These are phyloP conservation scores for Conticribra guillardii DNA, from an alignment of 108 stramenopile genomes.

Conservation along the genomic window DNA sequence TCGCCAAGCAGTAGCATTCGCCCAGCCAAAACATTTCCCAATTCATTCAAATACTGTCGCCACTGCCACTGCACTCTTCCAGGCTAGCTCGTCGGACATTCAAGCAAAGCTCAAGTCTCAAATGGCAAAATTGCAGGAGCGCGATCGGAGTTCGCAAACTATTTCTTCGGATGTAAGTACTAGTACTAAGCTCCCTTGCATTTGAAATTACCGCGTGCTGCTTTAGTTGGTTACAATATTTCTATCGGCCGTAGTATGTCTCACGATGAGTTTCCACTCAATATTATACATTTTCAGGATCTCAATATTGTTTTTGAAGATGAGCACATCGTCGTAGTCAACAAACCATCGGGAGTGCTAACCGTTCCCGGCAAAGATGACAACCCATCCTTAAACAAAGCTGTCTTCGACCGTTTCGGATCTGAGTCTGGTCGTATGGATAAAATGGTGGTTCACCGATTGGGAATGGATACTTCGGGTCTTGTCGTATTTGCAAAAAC, in stretches of 20 bases:
- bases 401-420: constrained; percentile 57
- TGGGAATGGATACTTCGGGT: constrained; percentile 86
- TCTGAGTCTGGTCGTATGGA: constrained; percentile 64
- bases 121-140: constrained; percentile 45
- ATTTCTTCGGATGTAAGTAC: constrained; percentile 38
- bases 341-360: constrained; percentile 87
- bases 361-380: constrained; percentile 67
- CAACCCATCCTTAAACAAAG: constrained; percentile 63
- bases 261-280: too few species aligned
- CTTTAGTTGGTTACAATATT: not conserved
- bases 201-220: not conserved
- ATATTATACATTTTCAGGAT: constrained; percentile 51
- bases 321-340: constrained; percentile 77
- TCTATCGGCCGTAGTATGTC: not conserved
- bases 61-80: constrained; percentile 5
- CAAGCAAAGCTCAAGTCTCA: constrained; percentile 38
- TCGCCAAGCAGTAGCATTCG: not conserved
- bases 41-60: not conserved
- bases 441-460: constrained; percentile 86
- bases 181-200: not conserved
- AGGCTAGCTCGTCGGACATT: constrained; percentile 31
- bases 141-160: constrained; percentile 28
- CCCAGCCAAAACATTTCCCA: not conserved
- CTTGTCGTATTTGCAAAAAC: constrained; percentile 75
- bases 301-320: constrained; percentile 77